Evolutionary conservation across 495 filamentous ascomycete species (phyloP).

Genomic region (Trichoderma orchidacearum): DNA sequence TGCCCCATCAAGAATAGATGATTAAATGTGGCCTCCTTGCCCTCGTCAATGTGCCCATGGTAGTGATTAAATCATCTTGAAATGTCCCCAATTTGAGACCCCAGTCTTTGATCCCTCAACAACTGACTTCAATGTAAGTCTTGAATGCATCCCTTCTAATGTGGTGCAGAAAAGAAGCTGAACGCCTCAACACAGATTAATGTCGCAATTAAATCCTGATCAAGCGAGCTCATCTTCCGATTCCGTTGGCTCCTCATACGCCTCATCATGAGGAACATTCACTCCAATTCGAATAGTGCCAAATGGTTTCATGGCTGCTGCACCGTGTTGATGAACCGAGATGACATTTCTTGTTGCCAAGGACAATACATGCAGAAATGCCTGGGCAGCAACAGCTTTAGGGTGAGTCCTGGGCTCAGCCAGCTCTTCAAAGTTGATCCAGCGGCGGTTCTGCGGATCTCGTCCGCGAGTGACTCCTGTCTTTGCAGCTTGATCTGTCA

Average conservation of each 20-base stretch:
- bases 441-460: constrained; percentile 19
- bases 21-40: too few species aligned
- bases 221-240: not conserved
- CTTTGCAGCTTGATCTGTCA: constrained; percentile 24
- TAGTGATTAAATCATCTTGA: too few species aligned
- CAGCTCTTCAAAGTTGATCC: constrained; percentile 46
- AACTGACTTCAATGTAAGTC: too few species aligned
- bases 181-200: too few species aligned
- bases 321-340: constrained; percentile 36
- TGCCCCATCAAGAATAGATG: too few species aligned
- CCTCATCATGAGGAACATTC: not conserved
- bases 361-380: constrained; percentile 55
- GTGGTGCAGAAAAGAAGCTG: too few species aligned
- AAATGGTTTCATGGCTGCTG: constrained; percentile 12
- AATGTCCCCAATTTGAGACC: too few species aligned
- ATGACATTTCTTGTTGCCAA: constrained; percentile 53
- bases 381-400: constrained; percentile 52
- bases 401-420: constrained; percentile 40
- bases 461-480: constrained; percentile 22
- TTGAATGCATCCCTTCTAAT: too few species aligned
- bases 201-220: too few species aligned
- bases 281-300: constrained; percentile 21
- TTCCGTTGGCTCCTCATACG: not conserved
- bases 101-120: too few species aligned
- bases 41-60: too few species aligned